Evolutionary conservation across 306 rosid genomes (phyloP), one percentile per base, ranked within the genome.

Genomic region (Argentina anserina): DNA sequence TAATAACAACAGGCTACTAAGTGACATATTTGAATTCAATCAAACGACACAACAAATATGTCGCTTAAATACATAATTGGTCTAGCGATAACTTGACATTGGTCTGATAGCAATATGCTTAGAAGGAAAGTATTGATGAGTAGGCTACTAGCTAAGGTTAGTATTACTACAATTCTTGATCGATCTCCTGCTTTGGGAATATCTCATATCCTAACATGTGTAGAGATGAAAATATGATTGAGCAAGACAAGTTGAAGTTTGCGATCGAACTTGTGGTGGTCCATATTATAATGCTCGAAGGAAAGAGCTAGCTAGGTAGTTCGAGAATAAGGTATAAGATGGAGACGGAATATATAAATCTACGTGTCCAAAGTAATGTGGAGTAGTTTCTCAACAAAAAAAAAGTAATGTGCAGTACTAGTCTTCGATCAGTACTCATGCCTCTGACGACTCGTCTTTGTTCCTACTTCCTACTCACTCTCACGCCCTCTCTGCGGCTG

Each of bases 401-500:
- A n/a, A 73, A 82, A 80, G 89, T 70, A 14, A 18, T 65, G 25
- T 25, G 79, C 74, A 60, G 45, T 62, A 40, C 34, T 18, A n/a
- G 15, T 70, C 64, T 15, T 72, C 86, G 70, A 78, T 82, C 90
- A 80, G 83, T 82, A 70, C 75, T 63, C 60, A 59, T 81, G 90
- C 75, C 67, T 84, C 83, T 84, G 84, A 85, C 79, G 76, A 84
- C 33, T 82, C 78, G 83, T 90, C 86, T 67, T 80, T 26, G 63
- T 56, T 56, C 34, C 18, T 50, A 50, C 72, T 82, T 87, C 55
- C 21, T 75, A 8, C 79, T 71, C 49, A 18, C 65, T 74, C 86
- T 66, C 86, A 71, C 80, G 62, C 66, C 90, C 92, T 59, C 64
- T 58, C 84, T 85, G 87, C 90, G 90, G 93, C 88, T 89, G 88